A percentile compares a stretch with the other conserved stretches of the same genome.
These are phyloP conservation scores for Zarea fungicola DNA, from an alignment of 2,329 filamentous ascomycete species.

Conservation along the genomic window DNA sequence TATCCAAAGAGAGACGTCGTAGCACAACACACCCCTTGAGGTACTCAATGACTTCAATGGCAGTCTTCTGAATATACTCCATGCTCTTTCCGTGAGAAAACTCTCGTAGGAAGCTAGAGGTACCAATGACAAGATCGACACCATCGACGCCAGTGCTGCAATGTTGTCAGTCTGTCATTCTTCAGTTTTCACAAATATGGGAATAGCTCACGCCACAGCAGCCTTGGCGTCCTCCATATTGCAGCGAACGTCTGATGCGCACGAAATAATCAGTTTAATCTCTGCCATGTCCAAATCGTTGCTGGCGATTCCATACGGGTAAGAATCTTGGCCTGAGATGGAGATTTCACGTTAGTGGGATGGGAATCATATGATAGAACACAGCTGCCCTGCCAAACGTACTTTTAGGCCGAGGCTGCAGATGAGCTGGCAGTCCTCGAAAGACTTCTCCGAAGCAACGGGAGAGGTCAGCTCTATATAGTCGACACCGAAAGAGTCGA, in stretches of 20 bases:
- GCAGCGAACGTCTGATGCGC: constrained; percentile 51
- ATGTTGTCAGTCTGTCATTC: not conserved
- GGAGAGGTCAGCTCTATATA: constrained; percentile 90
- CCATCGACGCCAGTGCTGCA: constrained; percentile 60
- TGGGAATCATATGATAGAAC: not conserved
- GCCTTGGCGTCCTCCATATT: constrained; percentile 52
- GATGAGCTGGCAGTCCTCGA: constrained; percentile 81
- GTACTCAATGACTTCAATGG: constrained; percentile 78
- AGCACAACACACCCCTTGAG: constrained; percentile 64
- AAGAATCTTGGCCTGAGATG: constrained; percentile 58
- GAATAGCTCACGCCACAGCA: constrained; percentile 59
- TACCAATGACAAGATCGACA: constrained; percentile 79
- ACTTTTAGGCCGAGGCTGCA: constrained; percentile 90
- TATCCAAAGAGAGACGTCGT: not conserved
- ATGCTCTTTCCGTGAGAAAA: constrained; percentile 89
- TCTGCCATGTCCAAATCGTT: not conserved
- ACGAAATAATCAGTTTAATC: not conserved
- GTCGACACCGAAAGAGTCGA: constrained; percentile 65
- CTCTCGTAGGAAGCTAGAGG: constrained; percentile 74
- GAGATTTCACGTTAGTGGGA: not conserved
- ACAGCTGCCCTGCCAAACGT: not conserved
- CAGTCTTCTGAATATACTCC: constrained; percentile 67
- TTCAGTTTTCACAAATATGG: not conserved
- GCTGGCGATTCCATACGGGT: constrained; percentile 15
- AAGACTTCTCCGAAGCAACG: constrained; percentile 78